Percentiles rank a stretch among this genome's conserved stretches.
Conservation (phyloP, 495 filamentous ascomycete genomes). For the Tricharina praecox region DNA sequence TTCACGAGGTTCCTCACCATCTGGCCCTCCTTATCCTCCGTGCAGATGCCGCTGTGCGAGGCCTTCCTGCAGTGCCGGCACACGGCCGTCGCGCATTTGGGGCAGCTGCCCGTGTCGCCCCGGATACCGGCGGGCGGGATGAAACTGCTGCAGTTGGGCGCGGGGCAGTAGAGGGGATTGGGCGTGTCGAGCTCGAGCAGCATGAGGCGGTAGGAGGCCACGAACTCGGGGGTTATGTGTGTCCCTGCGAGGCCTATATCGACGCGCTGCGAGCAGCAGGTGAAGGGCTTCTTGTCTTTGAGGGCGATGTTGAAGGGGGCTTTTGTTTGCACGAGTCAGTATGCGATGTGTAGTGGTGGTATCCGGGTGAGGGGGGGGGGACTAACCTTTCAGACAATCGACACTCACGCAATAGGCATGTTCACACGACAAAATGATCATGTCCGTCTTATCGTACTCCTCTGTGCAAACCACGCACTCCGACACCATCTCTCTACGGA, state of each 20-base stretch:
- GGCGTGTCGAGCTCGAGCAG: constrained; percentile 28
- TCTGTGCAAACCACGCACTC: constrained; percentile 11
- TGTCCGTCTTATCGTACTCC: constrained; percentile 6
- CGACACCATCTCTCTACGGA: constrained; percentile 1
- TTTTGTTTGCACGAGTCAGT: constrained; percentile 1
- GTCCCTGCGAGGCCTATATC: constrained; percentile 4
- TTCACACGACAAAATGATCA: constrained; percentile 8
- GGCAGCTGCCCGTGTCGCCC: constrained; percentile 27
- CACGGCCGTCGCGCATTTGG: constrained; percentile 26
- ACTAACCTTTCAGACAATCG: constrained; percentile 11
- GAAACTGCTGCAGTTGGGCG: constrained; percentile 28
- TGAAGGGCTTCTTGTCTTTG: constrained; percentile 8
- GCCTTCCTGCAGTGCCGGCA: constrained; percentile 30
- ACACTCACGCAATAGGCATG: constrained; percentile 10
- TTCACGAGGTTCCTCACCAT: constrained; percentile 16
- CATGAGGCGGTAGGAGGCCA: constrained; percentile 7
- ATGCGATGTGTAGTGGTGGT: background rate
- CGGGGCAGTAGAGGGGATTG: constrained; percentile 31
- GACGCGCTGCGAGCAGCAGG: constrained; percentile 9
- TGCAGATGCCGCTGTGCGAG: constrained; percentile 29
- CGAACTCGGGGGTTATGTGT: constrained; percentile 8
- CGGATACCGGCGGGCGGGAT: constrained; percentile 24
- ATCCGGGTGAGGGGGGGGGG: background rate
- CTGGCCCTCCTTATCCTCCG: constrained; percentile 16
- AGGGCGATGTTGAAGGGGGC: constrained; percentile 8